phyloP scores from a whole-genome alignment of 139 green algal genomes.

The Limnomonas spitsbergensis region DNA sequence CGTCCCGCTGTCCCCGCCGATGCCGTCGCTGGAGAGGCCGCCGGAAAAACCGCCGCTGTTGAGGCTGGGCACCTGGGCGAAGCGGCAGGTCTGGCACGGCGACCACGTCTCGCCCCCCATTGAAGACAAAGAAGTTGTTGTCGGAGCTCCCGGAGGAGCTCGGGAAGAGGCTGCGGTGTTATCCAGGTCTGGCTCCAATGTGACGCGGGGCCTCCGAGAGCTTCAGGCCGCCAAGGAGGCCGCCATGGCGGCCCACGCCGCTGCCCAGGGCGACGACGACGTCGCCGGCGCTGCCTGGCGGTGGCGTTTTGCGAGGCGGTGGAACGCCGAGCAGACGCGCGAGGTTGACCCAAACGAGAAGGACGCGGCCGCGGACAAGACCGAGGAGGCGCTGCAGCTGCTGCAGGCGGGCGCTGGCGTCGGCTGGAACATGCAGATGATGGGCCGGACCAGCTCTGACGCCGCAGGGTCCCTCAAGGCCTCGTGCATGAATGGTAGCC shows the following conservation, averaged over 20 bases:
- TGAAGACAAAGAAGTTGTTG: no score
- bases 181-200: no score
- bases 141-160: no score
- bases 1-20: no score
- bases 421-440: slow-evolving; percentile 20
- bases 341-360: neutral
- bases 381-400: slow-evolving; percentile 49
- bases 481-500: neutral
- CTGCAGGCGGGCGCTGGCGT: slow-evolving; percentile 33
- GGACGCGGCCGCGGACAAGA: slow-evolving; percentile 18
- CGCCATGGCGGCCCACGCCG: neutral
- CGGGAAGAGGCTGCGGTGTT: no score
- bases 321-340: slow-evolving; percentile 50
- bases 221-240: neutral
- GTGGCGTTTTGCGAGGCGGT: slow-evolving; percentile 53
- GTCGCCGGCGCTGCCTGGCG: slow-evolving; percentile 41
- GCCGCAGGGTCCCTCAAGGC: neutral
- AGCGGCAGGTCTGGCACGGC: no score
- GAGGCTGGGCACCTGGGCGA: no score
- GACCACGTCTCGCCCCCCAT: no score
- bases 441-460: slow-evolving; percentile 2
- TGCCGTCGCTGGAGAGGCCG: no score
- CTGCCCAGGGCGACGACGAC: slow-evolving; percentile 30
- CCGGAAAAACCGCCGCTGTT: no score
- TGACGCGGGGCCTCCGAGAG: neutral